Evolutionary conservation across 2,329 filamentous ascomycete species (phyloP), one percentile per base, ranked within the genome.

Genomic region (Colletotrichum neosansevieriae): DNA sequence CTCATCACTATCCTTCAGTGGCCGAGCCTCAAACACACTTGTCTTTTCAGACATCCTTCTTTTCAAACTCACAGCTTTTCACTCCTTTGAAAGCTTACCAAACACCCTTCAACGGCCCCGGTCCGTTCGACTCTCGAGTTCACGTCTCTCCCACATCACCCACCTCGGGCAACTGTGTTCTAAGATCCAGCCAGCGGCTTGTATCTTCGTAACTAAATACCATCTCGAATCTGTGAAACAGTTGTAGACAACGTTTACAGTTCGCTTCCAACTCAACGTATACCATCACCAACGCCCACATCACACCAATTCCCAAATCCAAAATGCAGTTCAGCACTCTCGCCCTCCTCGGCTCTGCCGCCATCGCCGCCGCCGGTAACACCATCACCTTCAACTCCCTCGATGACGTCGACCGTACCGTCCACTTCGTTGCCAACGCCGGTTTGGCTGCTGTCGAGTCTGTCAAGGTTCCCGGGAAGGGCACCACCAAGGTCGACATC

Each of bases 321-420:
- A 87, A 81, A 63, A 89, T 89, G 86, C 83, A 84, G 75, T 88
- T 88, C 81, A 78, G 77, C 70, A 74, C 83, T 73, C 73, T 85
- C 75, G 77, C 83, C 72, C 77, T 80, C 72, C 71, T 84, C 69
- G 75, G 76, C 71, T 75, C 74, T 59, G 76, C 80, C 70, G 81
- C 84, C 71, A 72, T 79, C 63, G 82, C 81, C 67, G 77, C 81
- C 69, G 72, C 82, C 58, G 76, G 75, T 75, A 85, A 84, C 77
- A 78, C 79, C 40, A 78, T 91, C 74, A 87, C 85, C 72, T 89
- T 91, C 80, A 74, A 84, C 78, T 89, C 86, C 72, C 84, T 88
- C 58, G 89, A 91, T 76, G 73, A 77, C 67, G 79, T 78, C 38
- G 75, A 78, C 67, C 84, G 86, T 76, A 84, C 81, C 54, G 73